A percentile compares a stretch with the other conserved stretches of the same genome.
phyloP scores from a whole-genome alignment of 345 rosid species.

The Kernera saxatilis region DNA sequence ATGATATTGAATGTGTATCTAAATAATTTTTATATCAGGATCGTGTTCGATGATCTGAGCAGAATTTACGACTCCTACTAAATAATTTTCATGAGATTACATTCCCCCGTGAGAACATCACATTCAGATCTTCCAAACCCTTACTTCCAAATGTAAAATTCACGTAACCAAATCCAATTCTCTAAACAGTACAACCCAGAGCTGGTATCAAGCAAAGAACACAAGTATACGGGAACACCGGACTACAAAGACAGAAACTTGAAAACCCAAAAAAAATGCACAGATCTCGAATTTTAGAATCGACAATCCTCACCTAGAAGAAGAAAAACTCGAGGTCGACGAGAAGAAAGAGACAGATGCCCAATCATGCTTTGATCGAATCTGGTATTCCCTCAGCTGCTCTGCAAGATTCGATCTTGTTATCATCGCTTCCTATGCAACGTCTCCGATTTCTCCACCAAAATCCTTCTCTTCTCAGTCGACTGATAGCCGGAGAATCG shows the following conservation, averaged over 20 bases:
- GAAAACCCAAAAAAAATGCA: background rate
- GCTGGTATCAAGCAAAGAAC: background rate
- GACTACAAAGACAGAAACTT: background rate
- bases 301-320: slow-evolving; percentile 55
- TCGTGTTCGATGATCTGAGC: background rate
- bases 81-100: background rate
- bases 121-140: slow-evolving; percentile 5
- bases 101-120: background rate
- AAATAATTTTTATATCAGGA: background rate
- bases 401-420: slow-evolving; percentile 94
- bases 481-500: background rate
- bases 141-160: slow-evolving; percentile 9
- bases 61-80: background rate
- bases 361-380: slow-evolving; percentile 96
- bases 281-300: slow-evolving; percentile 8
- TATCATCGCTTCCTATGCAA: slow-evolving; percentile 51
- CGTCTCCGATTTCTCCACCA: slow-evolving; percentile 3
- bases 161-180: slow-evolving; percentile 11
- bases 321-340: slow-evolving; percentile 61
- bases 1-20: background rate
- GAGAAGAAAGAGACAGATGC: slow-evolving; percentile 91
- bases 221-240: background rate
- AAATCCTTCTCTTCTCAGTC: slow-evolving; percentile 14
- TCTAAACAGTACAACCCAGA: background rate
- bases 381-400: slow-evolving; percentile 95